A percentile compares a stretch with the other conserved stretches of the same genome.
Evolutionary conservation across 2,329 filamentous ascomycete species (phyloP).

Genomic region (Colletotrichum sp.): DNA sequence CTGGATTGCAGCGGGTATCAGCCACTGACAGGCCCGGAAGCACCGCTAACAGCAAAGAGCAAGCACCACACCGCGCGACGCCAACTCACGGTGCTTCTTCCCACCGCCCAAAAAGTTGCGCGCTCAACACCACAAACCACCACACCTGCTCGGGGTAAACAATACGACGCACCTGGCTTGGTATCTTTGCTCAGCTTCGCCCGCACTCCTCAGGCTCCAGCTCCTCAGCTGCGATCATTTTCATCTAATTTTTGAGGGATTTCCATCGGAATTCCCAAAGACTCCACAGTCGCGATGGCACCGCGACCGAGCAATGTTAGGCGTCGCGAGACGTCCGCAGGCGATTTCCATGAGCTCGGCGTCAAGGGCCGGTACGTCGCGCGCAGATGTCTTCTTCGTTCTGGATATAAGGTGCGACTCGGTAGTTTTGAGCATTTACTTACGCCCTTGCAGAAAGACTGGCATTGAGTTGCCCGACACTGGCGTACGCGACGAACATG

Average conservation of each 20-base stretch:
- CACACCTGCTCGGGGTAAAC: not conserved
- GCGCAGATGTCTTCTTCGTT: not conserved
- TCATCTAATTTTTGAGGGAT: not conserved
- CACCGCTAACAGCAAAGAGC: not conserved
- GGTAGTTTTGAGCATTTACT: not conserved
- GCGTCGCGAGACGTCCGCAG: slow-evolving; percentile 36
- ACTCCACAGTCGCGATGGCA: slow-evolving; percentile 11
- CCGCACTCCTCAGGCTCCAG: not conserved
- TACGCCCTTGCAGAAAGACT: slow-evolving; percentile 73
- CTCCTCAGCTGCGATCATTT: not conserved
- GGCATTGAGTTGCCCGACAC: slow-evolving; percentile 81
- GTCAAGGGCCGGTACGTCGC: slow-evolving; percentile 52
- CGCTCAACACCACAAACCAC: not conserved
- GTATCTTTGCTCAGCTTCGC: not conserved
- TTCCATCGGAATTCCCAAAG: not conserved
- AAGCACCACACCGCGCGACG: not conserved
- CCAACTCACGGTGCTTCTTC: not conserved
- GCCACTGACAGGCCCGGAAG: slow-evolving; percentile 10
- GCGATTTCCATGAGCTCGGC: slow-evolving; percentile 52
- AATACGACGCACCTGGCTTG: not conserved
- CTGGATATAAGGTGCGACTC: not conserved
- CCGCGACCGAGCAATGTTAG: slow-evolving; percentile 12
- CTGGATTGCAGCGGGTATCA: not conserved
- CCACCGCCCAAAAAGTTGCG: slow-evolving; percentile 14
- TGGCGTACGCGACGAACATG: slow-evolving; percentile 86